These are phyloP conservation scores for Pichia insulana DNA, from an alignment of 805 yeast genomes.

Conservation along the genomic window DNA sequence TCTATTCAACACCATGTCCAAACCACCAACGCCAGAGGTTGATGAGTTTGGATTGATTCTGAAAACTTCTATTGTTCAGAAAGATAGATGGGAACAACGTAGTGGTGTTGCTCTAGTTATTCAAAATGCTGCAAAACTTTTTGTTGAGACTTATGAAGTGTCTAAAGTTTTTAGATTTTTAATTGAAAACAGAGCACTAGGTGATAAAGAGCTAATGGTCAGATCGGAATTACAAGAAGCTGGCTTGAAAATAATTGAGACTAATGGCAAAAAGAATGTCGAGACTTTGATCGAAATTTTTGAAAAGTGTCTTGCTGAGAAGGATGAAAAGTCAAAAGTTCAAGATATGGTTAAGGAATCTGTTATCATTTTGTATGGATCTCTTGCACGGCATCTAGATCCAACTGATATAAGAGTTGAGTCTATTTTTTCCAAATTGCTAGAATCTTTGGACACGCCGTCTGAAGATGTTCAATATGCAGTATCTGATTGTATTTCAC, in stretches of 20 bases:
- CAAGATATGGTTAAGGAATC: constrained; percentile 67
- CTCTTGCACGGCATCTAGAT: constrained; percentile 77
- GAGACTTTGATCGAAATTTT: constrained; percentile 75
- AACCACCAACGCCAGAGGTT: constrained; percentile 66
- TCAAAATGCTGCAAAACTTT: constrained; percentile 43
- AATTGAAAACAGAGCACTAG: constrained; percentile 50
- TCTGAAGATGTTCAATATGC: constrained; percentile 88
- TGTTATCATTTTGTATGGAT: constrained; percentile 81
- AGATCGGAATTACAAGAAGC: constrained; percentile 82
- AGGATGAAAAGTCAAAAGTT: constrained; percentile 36
- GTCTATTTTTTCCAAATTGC: constrained; percentile 56
- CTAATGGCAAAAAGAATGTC: constrained; percentile 57
- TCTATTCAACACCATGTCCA: constrained; percentile 49
- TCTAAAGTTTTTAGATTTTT: constrained; percentile 53
- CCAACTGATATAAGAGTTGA: constrained; percentile 57
- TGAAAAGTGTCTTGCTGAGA: constrained; percentile 53
- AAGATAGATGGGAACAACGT: constrained; percentile 79
- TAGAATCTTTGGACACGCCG: constrained; percentile 74
- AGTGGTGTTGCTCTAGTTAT: constrained; percentile 71
- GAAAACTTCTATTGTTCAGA: constrained; percentile 48
- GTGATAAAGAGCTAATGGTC: constrained; percentile 65
- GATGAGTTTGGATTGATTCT: constrained; percentile 78
- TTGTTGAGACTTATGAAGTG: constrained; percentile 35
- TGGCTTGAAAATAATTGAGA: constrained; percentile 64
- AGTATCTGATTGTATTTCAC: constrained; percentile 77